Evolutionary conservation across 2,329 filamentous ascomycete genomes (phyloP).

Genomic region (Fusarium napiforme): DNA sequence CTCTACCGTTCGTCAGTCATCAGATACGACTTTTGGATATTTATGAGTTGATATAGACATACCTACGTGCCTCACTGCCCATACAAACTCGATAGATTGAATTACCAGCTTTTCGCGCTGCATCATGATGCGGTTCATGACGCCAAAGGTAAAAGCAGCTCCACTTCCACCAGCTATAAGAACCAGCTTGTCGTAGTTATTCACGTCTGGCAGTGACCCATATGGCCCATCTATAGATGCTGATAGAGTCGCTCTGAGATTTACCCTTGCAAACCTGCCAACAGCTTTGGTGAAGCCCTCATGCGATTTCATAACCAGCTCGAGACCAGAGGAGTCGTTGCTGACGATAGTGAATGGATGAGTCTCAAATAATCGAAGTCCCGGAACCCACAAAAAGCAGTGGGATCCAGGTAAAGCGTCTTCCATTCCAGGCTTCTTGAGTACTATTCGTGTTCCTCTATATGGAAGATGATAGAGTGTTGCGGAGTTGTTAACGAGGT

Average conservation of each 20-base stretch:
- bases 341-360: constrained; percentile 67
- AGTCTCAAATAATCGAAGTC: constrained; percentile 60
- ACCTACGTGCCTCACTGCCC: constrained; percentile 25
- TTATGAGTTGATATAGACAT: background rate
- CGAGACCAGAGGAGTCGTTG: constrained; percentile 52
- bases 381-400: constrained; percentile 66
- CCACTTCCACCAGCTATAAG: constrained; percentile 43
- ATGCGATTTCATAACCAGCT: constrained; percentile 62
- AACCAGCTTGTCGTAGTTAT: constrained; percentile 37
- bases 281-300: constrained; percentile 65
- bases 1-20: background rate
- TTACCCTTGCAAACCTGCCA: constrained; percentile 55
- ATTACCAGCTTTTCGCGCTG: background rate
- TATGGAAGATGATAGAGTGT: constrained; percentile 56
- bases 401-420: constrained; percentile 50
- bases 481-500: constrained; percentile 39
- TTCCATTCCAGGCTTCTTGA: constrained; percentile 54
- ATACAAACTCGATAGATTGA: constrained; percentile 21
- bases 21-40: fast-evolving
- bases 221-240: constrained; percentile 66
- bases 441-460: constrained; percentile 57
- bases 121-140: constrained; percentile 17
- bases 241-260: constrained; percentile 55
- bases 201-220: constrained; percentile 61
- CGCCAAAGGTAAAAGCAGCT: constrained; percentile 40